Percentiles rank a stretch among this genome's conserved stretches.
Conservation (phyloP, 2,329 filamentous ascomycete genomes). For the Hymenotorrendiella dingleyae region DNA sequence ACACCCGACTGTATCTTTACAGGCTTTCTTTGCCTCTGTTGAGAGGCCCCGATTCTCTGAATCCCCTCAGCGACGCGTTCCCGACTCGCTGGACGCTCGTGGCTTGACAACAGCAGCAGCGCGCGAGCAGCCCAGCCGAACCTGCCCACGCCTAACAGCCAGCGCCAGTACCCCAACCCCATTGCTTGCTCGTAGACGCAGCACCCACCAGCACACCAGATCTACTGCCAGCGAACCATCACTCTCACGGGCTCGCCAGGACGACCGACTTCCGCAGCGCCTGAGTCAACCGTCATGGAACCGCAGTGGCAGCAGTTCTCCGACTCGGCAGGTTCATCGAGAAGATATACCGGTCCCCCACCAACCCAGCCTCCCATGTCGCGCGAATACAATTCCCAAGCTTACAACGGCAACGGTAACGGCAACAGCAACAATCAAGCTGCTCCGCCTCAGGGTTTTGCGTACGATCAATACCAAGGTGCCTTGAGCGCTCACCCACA, state of each 20-base stretch:
- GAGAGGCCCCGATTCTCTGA: slow-evolving; percentile 17
- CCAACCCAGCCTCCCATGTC: slow-evolving; percentile 26
- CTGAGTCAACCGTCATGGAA: slow-evolving; percentile 41
- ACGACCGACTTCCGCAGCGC: slow-evolving; percentile 4
- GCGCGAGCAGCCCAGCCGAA: not conserved
- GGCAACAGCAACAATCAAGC: slow-evolving; percentile 28
- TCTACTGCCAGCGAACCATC: not conserved
- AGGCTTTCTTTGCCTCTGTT: slow-evolving; percentile 26
- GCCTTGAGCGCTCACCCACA: slow-evolving; percentile 38
- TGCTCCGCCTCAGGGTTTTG: slow-evolving; percentile 54
- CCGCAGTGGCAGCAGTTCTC: slow-evolving; percentile 61
- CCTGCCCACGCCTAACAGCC: not conserved
- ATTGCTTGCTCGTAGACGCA: not conserved
- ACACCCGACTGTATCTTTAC: slow-evolving; percentile 18
- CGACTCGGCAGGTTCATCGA: slow-evolving; percentile 56
- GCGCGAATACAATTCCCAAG: slow-evolving; percentile 55
- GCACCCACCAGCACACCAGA: slow-evolving; percentile 2
- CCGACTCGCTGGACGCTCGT: slow-evolving; percentile 14
- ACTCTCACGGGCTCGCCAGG: not conserved
- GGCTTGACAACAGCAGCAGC: slow-evolving; percentile 1
- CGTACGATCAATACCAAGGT: slow-evolving; percentile 62
- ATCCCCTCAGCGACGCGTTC: slow-evolving; percentile 22
- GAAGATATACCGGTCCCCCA: slow-evolving; percentile 37
- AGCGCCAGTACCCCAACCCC: not conserved
- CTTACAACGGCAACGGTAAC: slow-evolving; percentile 44